Percentiles rank a stretch among this genome's conserved stretches.
Conservation (phyloP, 2,329 filamentous ascomycete genomes). For the Xylaria hypoxylon region DNA sequence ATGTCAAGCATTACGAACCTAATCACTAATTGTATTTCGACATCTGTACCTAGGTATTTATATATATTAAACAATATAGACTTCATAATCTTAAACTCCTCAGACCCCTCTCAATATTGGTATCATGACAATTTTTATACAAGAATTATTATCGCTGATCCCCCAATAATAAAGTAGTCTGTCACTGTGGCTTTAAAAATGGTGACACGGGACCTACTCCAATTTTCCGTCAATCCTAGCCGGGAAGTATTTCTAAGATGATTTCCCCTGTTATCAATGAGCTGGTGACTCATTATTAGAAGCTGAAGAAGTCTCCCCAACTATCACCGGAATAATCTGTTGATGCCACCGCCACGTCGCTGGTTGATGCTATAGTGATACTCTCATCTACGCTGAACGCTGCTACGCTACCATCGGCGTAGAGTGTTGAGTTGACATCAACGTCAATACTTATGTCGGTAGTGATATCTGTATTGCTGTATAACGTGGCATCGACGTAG, state of each 20-base stretch:
- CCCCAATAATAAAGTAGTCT: not conserved
- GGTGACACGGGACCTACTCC: not conserved
- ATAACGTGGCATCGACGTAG: slow-evolving; percentile 30
- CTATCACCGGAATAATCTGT: slow-evolving; percentile 46
- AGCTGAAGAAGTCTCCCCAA: slow-evolving; percentile 38
- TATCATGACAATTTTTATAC: slow-evolving; percentile 14
- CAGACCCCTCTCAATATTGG: slow-evolving; percentile 2
- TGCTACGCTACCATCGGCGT: slow-evolving; percentile 19
- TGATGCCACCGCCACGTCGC: slow-evolving; percentile 31
- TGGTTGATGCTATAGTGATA: slow-evolving; percentile 32
- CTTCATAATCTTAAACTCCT: not conserved
- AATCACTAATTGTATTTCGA: not conserved
- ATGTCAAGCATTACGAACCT: too few relatives aligned
- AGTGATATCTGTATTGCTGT: slow-evolving; percentile 28
- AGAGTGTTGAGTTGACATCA: slow-evolving; percentile 19
- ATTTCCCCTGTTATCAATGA: not conserved
- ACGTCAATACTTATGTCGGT: slow-evolving; percentile 28
- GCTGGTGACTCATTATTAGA: not conserved
- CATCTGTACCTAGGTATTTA: too few relatives aligned
- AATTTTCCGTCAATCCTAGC: not conserved
- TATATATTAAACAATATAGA: not conserved
- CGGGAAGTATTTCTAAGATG: not conserved
- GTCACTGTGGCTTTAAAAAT: not conserved
- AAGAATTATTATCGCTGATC: not conserved
- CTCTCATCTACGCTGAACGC: slow-evolving; percentile 39